Evolutionary conservation across 306 rosid species (phyloP).

Genomic region (Dryas drummondii): DNA sequence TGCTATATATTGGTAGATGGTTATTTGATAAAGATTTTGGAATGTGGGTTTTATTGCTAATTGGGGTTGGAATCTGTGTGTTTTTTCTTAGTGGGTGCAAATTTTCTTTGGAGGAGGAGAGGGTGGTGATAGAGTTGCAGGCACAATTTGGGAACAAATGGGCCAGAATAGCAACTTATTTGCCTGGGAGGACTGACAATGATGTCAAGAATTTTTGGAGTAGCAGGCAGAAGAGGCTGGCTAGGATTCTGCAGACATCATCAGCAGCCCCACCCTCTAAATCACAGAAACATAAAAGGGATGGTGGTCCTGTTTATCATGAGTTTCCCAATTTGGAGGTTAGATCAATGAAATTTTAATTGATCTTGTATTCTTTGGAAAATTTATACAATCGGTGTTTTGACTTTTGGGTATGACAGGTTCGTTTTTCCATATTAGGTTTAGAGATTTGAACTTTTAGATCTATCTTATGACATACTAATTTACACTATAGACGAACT

Average conservation of each 20-base stretch:
- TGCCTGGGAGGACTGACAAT: conserved; percentile 82
- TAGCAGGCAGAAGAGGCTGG: conserved; percentile 81
- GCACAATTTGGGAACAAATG: conserved; percentile 84
- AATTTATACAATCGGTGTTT: no score
- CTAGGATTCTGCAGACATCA: conserved; percentile 66
- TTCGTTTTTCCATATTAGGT: no score
- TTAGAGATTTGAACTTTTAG: no score
- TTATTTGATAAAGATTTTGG: background rate
- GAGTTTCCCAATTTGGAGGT: conserved; percentile 47
- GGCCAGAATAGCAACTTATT: conserved; percentile 82
- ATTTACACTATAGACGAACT: no score
- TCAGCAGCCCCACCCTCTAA: conserved; percentile 36
- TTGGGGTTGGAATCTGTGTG: background rate
- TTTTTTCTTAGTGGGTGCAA: conserved; percentile 66
- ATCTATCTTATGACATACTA: no score
- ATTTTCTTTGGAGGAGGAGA: conserved; percentile 82
- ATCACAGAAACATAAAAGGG: conserved; percentile 46
- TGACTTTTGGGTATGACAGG: no score
- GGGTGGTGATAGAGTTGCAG: conserved; percentile 83
- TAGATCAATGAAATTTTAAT: background rate
- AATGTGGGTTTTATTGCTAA: background rate
- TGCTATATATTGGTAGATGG: background rate
- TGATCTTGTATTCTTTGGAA: background rate
- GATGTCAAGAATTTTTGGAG: conserved; percentile 99
- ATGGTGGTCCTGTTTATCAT: conserved; percentile 24